These are phyloP conservation scores for Peniophora sp. DNA, from an alignment of 1,284 basidiomycete genomes.

Conservation along the genomic window DNA sequence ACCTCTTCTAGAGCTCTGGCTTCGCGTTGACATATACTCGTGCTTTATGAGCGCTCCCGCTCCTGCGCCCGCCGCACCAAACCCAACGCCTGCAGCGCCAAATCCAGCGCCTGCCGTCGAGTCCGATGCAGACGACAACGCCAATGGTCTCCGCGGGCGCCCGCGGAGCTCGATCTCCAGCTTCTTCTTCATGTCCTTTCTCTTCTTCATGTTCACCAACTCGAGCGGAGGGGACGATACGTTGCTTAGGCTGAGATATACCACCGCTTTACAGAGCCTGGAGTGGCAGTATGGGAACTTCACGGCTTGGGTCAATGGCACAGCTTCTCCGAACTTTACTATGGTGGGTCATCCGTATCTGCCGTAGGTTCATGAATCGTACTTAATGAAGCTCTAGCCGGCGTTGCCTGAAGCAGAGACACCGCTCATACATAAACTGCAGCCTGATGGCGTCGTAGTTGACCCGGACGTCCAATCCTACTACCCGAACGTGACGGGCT, in stretches of 20 bases:
- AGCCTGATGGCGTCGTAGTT: conserved; percentile 35
- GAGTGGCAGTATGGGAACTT: conserved; percentile 59
- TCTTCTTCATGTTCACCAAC: conserved; percentile 71
- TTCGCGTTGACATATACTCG: too few species aligned
- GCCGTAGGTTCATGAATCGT: conserved; percentile 2
- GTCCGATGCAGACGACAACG: conserved; percentile 24
- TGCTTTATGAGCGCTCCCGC: neutral
- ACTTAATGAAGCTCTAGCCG: conserved; percentile 30
- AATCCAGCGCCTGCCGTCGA: neutral
- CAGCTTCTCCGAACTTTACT: conserved; percentile 42
- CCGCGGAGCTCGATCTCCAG: conserved; percentile 56
- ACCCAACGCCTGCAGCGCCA: neutral
- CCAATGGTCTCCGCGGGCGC: conserved; percentile 24
- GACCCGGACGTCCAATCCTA: conserved; percentile 48
- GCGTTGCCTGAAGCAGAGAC: conserved; percentile 34
- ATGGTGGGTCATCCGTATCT: conserved; percentile 40
- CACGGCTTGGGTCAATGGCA: conserved; percentile 68
- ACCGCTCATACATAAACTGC: conserved; percentile 43
- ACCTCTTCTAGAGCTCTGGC: too few species aligned
- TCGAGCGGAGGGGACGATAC: conserved; percentile 54
- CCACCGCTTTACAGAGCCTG: conserved; percentile 50
- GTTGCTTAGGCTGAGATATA: conserved; percentile 50
- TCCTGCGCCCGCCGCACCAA: neutral
- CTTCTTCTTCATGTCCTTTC: conserved; percentile 64
- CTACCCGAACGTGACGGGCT: conserved; percentile 70